Evolutionary conservation across 2,329 filamentous ascomycete species (phyloP), one percentile per base, ranked within the genome.

Genomic region (Aspergillus pseudoglaucus): DNA sequence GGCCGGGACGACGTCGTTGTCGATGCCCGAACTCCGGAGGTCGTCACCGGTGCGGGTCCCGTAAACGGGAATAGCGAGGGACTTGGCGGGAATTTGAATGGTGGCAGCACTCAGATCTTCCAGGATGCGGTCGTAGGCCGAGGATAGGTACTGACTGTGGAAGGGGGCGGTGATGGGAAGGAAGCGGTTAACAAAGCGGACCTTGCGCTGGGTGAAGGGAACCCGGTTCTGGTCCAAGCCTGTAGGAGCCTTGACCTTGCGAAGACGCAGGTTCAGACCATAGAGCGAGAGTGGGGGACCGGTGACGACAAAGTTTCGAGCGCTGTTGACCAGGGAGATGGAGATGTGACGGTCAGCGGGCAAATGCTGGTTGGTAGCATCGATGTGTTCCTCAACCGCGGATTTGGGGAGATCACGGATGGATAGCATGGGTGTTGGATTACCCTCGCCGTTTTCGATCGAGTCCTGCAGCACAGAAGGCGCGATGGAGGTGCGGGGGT

Each of bases 241-340:
- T n/a, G 93, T 97, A 4, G 93, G 86, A 1, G 93, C 91, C 77
- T 96, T 98, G 67, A 95, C 88, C 73, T 97, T 98, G 61, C 94
- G 87, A 47, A 98, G 77, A 65, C 94, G 90, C 42, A 95, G 76
- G 68, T 98, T 98, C 37, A 98, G 80, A 79, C 93, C 94, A 64
- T 96, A 96, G 9, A 98, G 78, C 1, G 94, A 97, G 56, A 95
- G 90, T 2, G 94, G 93, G 47, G 93, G 93, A 46, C 93, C 93
- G 38, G 93, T 95, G 12, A 98, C 90, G 43, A 98, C 94, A 64
- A 97, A 85, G 70, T 97, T 98, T 50, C 93, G 85, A 12, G 91
- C 90, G 72, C 91, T 97, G 77, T 98, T 98, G 67, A 96, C 83
- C 47, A 98, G 80, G 1, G 94, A 97, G 60, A 98, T 91, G 65